A percentile compares a stretch with the other conserved stretches of the same genome.
Evolutionary conservation across 768 basidiomycete genomes (phyloP).

Genomic region (Mycena olivaceomarginata): DNA sequence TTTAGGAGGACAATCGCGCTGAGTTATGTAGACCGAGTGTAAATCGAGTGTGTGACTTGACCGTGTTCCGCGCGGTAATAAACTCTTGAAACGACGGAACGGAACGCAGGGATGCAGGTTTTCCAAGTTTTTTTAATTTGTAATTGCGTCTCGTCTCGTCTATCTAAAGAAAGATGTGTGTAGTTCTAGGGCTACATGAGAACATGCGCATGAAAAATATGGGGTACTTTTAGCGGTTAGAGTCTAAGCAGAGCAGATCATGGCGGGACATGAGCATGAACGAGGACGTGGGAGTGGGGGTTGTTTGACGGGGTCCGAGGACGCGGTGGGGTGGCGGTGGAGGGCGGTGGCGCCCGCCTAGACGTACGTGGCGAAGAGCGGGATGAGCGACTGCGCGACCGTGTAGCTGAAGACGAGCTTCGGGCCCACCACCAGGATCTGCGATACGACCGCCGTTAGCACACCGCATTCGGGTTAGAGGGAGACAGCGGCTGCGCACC

Average conservation of each 20-base stretch:
- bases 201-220: background rate
- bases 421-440: conserved; percentile 59
- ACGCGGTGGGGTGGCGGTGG: background rate
- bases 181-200: conserved; percentile 39
- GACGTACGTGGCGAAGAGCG: conserved; percentile 91
- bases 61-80: no score
- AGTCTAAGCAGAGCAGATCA: background rate
- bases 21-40: no score
- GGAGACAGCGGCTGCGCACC: conserved; percentile 61
- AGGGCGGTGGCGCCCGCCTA: conserved; percentile 51
- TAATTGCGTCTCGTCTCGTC: background rate
- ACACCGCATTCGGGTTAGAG: no score
- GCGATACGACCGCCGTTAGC: no score
- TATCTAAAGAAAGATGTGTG: conserved; percentile 8
- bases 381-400: conserved; percentile 96
- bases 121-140: background rate
- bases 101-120: background rate
- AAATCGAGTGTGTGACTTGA: no score
- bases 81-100: no score
- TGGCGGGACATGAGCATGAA: background rate
- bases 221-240: conserved; percentile 23
- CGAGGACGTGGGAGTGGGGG: conserved; percentile 27
- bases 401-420: conserved; percentile 99
- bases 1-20: no score
- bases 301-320: conserved; percentile 5